A percentile compares a stretch with the other conserved stretches of the same genome.
These are phyloP conservation scores for Thermochaetoides thermophila DNA, from an alignment of 495 filamentous ascomycete genomes.

Conservation along the genomic window DNA sequence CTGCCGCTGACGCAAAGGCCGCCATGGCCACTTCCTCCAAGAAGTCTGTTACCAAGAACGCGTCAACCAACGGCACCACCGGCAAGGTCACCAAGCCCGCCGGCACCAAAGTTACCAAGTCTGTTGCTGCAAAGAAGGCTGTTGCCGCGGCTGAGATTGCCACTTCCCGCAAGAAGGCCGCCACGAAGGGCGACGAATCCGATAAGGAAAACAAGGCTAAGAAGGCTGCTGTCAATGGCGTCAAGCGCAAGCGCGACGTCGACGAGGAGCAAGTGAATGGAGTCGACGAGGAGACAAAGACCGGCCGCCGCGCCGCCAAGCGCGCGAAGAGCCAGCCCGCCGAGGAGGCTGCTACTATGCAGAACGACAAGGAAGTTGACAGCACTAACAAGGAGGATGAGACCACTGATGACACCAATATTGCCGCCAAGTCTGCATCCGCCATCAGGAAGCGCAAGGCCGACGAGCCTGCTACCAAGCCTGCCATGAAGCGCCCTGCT, in stretches of 20 bases:
- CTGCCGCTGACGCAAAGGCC: slow-evolving; percentile 5
- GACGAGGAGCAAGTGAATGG: slow-evolving; percentile 8
- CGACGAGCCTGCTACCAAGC: slow-evolving; percentile 3
- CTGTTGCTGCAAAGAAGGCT: slow-evolving; percentile 24
- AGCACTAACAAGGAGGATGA: too few species aligned
- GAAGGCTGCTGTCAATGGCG: slow-evolving; percentile 10
- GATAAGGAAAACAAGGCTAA: slow-evolving; percentile 22
- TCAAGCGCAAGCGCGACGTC: slow-evolving; percentile 13
- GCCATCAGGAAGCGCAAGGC: slow-evolving; percentile 8
- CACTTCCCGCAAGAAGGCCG: slow-evolving; percentile 24
- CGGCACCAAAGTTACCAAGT: slow-evolving; percentile 7
- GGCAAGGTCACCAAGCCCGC: slow-evolving; percentile 1
- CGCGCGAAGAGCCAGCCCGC: slow-evolving; percentile 11
- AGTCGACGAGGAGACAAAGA: slow-evolving; percentile 1
- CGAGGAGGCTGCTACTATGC: too few species aligned
- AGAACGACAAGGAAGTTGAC: background rate
- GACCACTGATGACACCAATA: slow-evolving; percentile 6
- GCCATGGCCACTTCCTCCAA: slow-evolving; percentile 8
- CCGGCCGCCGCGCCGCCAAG: slow-evolving; percentile 4
- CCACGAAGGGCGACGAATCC: slow-evolving; percentile 17
- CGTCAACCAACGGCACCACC: too few species aligned
- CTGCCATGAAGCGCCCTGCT: slow-evolving; percentile 5
- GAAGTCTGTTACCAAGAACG: slow-evolving; percentile 9
- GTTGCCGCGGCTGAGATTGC: slow-evolving; percentile 6
- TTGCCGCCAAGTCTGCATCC: background rate